Evolutionary conservation across 345 rosid genomes (phyloP).

Genomic region (Schrenkiella parvula): DNA sequence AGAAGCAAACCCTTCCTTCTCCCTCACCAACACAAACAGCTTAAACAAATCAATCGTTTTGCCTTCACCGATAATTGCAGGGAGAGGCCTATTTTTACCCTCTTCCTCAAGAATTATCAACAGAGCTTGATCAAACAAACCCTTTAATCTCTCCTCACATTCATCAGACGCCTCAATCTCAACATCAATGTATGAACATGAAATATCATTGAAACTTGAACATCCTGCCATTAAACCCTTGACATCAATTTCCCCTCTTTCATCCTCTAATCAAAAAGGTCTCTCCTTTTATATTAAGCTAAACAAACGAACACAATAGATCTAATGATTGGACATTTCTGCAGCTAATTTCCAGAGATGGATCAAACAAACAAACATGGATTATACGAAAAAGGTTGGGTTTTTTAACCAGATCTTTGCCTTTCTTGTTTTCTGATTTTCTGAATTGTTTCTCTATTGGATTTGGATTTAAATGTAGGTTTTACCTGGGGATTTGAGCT

Average conservation of each 20-base stretch:
- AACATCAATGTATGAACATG: slow-evolving; percentile 25
- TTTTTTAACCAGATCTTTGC: not conserved
- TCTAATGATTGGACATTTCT: not conserved
- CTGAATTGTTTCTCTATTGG: not conserved
- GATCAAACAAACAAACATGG: slow-evolving; percentile 4
- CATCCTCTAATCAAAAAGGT: slow-evolving; percentile 12
- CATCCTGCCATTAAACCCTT: slow-evolving; percentile 54
- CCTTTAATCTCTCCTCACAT: slow-evolving; percentile 34
- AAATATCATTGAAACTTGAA: slow-evolving; percentile 39
- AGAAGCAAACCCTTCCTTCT: slow-evolving; percentile 53
- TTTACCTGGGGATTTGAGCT: slow-evolving; percentile 21
- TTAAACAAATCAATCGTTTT: slow-evolving; percentile 51
- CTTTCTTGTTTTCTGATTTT: not conserved
- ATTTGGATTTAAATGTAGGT: not conserved
- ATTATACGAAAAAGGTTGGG: not conserved
- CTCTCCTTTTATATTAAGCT: not conserved
- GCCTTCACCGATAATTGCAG: slow-evolving; percentile 48
- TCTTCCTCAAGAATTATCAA: slow-evolving; percentile 43
- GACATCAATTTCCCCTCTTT: not conserved
- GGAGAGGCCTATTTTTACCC: slow-evolving; percentile 50
- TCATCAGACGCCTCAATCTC: slow-evolving; percentile 28
- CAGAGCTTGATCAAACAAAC: slow-evolving; percentile 53
- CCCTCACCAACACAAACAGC: slow-evolving; percentile 55
- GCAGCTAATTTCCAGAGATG: not conserved
- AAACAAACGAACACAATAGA: not conserved